Evolutionary conservation across 805 yeast species (phyloP).

Genomic region (Metschnikowia henanensis): DNA sequence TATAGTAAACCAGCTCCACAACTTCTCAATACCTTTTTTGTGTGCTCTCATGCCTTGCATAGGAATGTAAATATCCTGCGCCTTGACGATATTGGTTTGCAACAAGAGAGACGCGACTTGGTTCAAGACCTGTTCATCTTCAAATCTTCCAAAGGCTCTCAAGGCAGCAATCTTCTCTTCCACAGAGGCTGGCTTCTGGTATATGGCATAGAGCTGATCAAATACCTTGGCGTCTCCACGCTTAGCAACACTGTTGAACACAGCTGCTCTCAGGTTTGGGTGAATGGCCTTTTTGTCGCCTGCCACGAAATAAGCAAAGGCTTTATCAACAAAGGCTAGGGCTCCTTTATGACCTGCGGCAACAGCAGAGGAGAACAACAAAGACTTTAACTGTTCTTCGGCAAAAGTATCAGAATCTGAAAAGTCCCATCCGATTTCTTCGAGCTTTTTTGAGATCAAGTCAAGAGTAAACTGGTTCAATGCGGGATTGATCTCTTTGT

Average conservation of each 20-base stretch:
- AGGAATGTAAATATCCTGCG: conserved; percentile 77
- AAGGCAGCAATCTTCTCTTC: conserved; percentile 74
- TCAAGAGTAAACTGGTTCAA: conserved; percentile 53
- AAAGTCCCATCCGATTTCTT: conserved; percentile 66
- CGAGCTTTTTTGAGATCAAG: conserved; percentile 54
- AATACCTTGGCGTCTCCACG: conserved; percentile 62
- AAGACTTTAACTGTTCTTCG: conserved; percentile 64
- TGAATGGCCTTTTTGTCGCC: conserved; percentile 72
- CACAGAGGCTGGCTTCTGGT: conserved; percentile 56
- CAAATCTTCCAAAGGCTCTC: conserved; percentile 65
- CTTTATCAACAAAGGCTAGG: conserved; percentile 44
- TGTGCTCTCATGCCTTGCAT: conserved; percentile 69
- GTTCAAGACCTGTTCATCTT: conserved; percentile 48
- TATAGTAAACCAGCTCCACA: conserved; percentile 70
- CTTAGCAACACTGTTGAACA: conserved; percentile 67
- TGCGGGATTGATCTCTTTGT: conserved; percentile 44
- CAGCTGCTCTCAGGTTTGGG: conserved; percentile 68
- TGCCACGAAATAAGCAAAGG: conserved; percentile 52
- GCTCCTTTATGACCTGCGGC: conserved; percentile 49
- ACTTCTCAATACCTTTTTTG: conserved; percentile 61
- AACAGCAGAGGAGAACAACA: conserved; percentile 62
- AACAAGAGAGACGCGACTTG: conserved; percentile 57
- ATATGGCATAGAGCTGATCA: conserved; percentile 60
- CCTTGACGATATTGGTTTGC: conserved; percentile 55
- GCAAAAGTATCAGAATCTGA: conserved; percentile 53